Evolutionary conservation across 2,329 filamentous ascomycete species (phyloP).

Genomic region (Nemania bipapillata): DNA sequence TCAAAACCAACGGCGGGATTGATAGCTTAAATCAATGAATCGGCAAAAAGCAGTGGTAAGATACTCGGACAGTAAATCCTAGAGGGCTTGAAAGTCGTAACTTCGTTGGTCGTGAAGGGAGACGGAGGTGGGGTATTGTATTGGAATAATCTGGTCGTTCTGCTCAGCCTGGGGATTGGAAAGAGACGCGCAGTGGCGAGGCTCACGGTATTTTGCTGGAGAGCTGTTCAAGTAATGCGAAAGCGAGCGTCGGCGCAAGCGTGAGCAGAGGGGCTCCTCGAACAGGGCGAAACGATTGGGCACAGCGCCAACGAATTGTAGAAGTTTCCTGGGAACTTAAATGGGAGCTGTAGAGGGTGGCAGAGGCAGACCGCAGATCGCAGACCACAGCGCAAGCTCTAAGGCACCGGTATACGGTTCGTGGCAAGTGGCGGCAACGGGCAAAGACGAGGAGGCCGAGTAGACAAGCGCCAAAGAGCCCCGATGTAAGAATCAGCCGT

Average conservation of each 20-base stretch:
- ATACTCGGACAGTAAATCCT: constrained; percentile 36
- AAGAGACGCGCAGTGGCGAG: constrained; percentile 21
- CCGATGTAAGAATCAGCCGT: constrained; percentile 33
- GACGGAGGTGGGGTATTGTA: constrained; percentile 44
- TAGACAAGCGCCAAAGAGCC: constrained; percentile 39
- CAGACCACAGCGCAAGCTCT: constrained; percentile 33
- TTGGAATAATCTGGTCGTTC: constrained; percentile 37
- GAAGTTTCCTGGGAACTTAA: constrained; percentile 36
- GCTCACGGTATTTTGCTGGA: constrained; percentile 39
- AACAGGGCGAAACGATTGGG: constrained; percentile 42
- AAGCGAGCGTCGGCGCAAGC: constrained; percentile 36
- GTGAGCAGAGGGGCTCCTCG: constrained; percentile 36
- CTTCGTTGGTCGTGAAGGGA: constrained; percentile 44
- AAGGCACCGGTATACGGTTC: constrained; percentile 25
- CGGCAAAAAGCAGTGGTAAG: constrained; percentile 36
- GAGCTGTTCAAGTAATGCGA: constrained; percentile 34
- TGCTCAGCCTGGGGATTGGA: constrained; percentile 21
- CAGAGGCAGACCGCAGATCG: constrained; percentile 28
- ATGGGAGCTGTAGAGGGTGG: constrained; percentile 37
- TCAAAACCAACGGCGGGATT: constrained; percentile 4
- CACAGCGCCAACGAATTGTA: constrained; percentile 40
- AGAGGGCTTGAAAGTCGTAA: constrained; percentile 39
- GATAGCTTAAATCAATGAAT: constrained; percentile 29
- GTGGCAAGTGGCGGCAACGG: constrained; percentile 33
- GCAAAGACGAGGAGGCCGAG: constrained; percentile 39